A percentile compares a stretch with the other conserved stretches of the same genome.
phyloP scores from a whole-genome alignment of 2,329 filamentous ascomycete species.

The Exophiala spinifera region DNA sequence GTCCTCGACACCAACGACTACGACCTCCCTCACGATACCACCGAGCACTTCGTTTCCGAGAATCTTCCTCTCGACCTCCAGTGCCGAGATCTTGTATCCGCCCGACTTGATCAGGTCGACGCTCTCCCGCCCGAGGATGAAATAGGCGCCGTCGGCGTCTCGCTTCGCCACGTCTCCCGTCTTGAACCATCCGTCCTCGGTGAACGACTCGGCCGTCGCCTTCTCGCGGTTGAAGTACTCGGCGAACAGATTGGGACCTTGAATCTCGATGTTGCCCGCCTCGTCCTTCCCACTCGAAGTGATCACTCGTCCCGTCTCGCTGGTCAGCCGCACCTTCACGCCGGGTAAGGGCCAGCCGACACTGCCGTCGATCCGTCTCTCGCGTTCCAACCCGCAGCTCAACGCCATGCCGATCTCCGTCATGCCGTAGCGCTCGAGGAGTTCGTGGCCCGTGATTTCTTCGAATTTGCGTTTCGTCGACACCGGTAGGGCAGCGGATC shows the following conservation, averaged over 20 bases:
- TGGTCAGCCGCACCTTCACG: conserved; percentile 46
- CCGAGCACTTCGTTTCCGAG: conserved; percentile 66
- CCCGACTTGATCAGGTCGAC: conserved; percentile 98
- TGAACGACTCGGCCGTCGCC: conserved; percentile 27
- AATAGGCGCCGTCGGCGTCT: conserved; percentile 78
- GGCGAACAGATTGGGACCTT: conserved; percentile 41
- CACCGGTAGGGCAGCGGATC: conserved; percentile 43
- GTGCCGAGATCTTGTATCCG: conserved; percentile 83
- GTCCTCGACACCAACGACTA: conserved; percentile 81
- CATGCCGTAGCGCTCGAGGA: conserved; percentile 59
- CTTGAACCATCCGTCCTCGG: conserved; percentile 81
- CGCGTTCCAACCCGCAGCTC: conserved; percentile 74
- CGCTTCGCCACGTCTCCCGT: conserved; percentile 92
- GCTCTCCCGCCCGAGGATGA: conserved; percentile 81
- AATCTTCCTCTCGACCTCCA: conserved; percentile 92
- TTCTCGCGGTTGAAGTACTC: conserved; percentile 37
- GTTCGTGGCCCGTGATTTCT: conserved; percentile 41
- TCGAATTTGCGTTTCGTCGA: conserved; percentile 42
- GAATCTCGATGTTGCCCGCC: conserved; percentile 45
- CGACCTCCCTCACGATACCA: conserved; percentile 67
- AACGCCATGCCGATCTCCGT: conserved; percentile 98
- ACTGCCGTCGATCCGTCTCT: conserved; percentile 80
- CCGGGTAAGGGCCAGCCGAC: conserved; percentile 50
- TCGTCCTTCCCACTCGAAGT: conserved; percentile 32
- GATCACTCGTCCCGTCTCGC: conserved; percentile 37